Evolutionary conservation across 371 early-diverging fungal species (phyloP), one percentile per base, ranked within the genome.

Genomic region (Mucor velutinosus): DNA sequence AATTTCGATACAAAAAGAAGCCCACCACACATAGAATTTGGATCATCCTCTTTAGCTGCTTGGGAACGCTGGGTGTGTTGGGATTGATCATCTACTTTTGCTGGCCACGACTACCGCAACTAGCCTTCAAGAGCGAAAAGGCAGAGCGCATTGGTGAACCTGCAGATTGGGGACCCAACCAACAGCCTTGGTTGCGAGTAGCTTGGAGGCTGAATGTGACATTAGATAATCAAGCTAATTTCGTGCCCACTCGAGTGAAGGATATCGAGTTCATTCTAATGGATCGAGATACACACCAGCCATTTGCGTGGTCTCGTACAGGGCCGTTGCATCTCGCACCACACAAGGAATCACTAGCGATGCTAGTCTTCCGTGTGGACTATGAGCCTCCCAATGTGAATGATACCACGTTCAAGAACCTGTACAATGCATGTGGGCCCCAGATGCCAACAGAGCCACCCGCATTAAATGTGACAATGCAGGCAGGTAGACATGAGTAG

Each of bases 381-480:
- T 75, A 75, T 64, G 65, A 59, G n/a, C 51, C 75, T 7, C 45
- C 19, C 1, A 66, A 49, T 7, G 61, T 64, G 0, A 49, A 62
- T 7, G 72, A 75, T 33, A 60, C 65, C 2, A 75, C 75, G 1
- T 75, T 75, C 37, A 67, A 61, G 29, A 71, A 75, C 29, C 60
- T 75, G 1, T 75, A 75, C 43, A 69, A 71, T 63, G 75, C 75
- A 1, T 75, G 75, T 57, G 75, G 75, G 0, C 74, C 74, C 6
- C 74, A 73, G 43, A 73, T 70, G 43, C 63, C 71, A 11, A 58
- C 62, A 7, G 71, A 66, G 5, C 27, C 71, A 10, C 74, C 74
- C 2, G 64, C 55, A 3, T 32, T 73, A 5, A 73, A 69, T 62
- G 66, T 70, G n/a, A 64, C 70, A 3, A 49, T 73, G 51, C 67